Evolutionary conservation across 176 grass and related monocot genomes (phyloP), one percentile per base, ranked within the genome.

Genomic region (Bolboschoenus planiculmis): DNA sequence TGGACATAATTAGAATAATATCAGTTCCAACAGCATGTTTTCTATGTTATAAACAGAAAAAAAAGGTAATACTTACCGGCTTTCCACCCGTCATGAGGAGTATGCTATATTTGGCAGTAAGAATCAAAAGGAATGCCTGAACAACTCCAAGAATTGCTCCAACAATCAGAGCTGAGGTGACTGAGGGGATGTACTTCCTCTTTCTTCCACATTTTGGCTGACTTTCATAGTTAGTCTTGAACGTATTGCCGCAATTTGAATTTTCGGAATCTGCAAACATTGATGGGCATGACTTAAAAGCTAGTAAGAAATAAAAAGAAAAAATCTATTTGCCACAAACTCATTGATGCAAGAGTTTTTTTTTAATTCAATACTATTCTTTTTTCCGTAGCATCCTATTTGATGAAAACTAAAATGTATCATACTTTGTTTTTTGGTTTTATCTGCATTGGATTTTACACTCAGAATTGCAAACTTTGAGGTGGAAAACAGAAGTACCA

Each of bases 171-270:
- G 96, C 96, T 13, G 96, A 95, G 13, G 96, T 88, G 39, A 99
- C 96, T 35, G 96, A 99, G 18, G 96, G 96, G 78, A 99, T 90
- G 84, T 90, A 99, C 79, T 86, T 99, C 74, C 84, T 91, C 83
- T 91, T 89, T 67, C 70, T 58, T 61, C n/a, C 82, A 65, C 85
- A 84, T 62, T 73, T 87, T 5, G 85, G 83, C 29, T 61, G 58
- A 48, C 80, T 66, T 78, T 58, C 35, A 63, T 89, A 90, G 56
- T 83, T 56, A 26, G 57, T 85, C 56, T 81, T 88, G 66, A 81
- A 88, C 14, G 84, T 56, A 42, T 60, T 86, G 50, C 50, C 86
- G 36, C 81, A 90, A 51, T 72, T 73, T 51, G 78, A 74, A 56
- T 86, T 81, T 44, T 87, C 89, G 79, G 79, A 85, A 84, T 86